Percentiles rank a stretch among this genome's conserved stretches.
Evolutionary conservation across 352 stramenopile genomes (phyloP).

Genomic region (Phytophthora sp.): DNA sequence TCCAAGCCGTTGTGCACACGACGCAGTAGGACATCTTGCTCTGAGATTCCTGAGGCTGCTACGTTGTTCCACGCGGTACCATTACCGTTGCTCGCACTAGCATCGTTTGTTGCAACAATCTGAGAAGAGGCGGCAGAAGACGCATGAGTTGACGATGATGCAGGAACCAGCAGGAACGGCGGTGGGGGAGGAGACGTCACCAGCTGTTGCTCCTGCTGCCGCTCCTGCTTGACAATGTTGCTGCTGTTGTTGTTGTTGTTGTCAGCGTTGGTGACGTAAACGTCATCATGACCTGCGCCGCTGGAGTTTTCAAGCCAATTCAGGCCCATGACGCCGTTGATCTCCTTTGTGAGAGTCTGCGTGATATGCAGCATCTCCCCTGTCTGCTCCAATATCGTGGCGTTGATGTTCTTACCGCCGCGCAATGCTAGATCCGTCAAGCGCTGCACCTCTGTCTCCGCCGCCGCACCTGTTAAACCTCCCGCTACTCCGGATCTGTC

Average conservation of each 20-base stretch:
- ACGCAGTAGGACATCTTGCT: constrained; percentile 56
- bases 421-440: constrained; percentile 78
- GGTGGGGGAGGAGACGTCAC: constrained; percentile 33
- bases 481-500: constrained; percentile 19
- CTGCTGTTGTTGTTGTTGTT: constrained; percentile 15
- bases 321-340: constrained; percentile 49
- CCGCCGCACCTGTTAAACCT: constrained; percentile 18
- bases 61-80: constrained; percentile 17
- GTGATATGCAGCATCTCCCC: constrained; percentile 79
- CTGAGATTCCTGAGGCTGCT: constrained; percentile 22
- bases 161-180: constrained; percentile 51
- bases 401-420: constrained; percentile 75
- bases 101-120: constrained; percentile 40
- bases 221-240: constrained; percentile 15
- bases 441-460: constrained; percentile 61
- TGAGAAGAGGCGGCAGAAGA: constrained; percentile 41
- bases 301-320: constrained; percentile 25
- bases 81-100: constrained; percentile 25
- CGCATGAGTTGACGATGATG: constrained; percentile 42
- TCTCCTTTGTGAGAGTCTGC: constrained; percentile 53
- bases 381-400: constrained; percentile 74
- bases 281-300: constrained; percentile 1
- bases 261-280: constrained; percentile 1
- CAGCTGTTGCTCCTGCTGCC: constrained; percentile 21
- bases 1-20: constrained; percentile 62